These are phyloP conservation scores for Pseudopithomyces chartarum DNA, from an alignment of 2,329 filamentous ascomycete species.

Conservation along the genomic window DNA sequence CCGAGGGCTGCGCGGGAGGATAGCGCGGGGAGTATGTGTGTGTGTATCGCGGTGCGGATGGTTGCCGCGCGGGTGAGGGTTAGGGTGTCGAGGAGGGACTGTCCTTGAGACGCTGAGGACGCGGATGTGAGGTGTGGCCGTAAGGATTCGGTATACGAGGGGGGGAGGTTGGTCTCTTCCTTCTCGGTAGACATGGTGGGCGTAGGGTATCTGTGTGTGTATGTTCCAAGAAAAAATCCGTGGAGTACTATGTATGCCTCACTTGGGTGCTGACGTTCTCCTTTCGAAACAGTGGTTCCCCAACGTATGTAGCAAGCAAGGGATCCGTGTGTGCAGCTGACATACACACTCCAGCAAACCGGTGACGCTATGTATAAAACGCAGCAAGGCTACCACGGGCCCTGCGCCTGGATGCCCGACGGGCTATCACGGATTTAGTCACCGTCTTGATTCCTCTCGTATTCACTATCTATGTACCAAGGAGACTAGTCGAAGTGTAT, in stretches of 20 bases:
- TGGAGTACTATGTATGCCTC: too few relatives aligned
- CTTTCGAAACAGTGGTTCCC: too few relatives aligned
- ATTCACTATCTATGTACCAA: too few relatives aligned
- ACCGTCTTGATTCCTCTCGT: too few relatives aligned
- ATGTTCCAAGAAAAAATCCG: too few relatives aligned
- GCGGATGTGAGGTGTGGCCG: not conserved
- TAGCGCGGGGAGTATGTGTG: conserved; percentile 49
- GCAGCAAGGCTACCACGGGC: not conserved
- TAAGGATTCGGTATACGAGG: conserved; percentile 34
- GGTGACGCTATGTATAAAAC: not conserved
- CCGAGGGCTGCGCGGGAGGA: conserved; percentile 47
- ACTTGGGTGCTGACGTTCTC: too few relatives aligned
- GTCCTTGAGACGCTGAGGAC: conserved; percentile 21
- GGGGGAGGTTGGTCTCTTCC: conserved; percentile 13
- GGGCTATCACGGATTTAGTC: not conserved
- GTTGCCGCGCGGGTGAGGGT: conserved; percentile 47
- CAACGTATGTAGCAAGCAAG: too few relatives aligned
- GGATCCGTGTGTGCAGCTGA: too few relatives aligned
- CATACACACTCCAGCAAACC: too few relatives aligned
- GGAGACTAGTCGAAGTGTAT: too few relatives aligned
- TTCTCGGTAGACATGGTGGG: conserved; percentile 8
- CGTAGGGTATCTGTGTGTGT: not conserved
- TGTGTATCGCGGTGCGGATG: conserved; percentile 46
- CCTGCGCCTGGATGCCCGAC: not conserved
- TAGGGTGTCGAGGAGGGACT: conserved; percentile 43